Base-by-base conservation (phyloP, 495 filamentous ascomycete species). In the Aspergillus bertholletiae region DNA sequence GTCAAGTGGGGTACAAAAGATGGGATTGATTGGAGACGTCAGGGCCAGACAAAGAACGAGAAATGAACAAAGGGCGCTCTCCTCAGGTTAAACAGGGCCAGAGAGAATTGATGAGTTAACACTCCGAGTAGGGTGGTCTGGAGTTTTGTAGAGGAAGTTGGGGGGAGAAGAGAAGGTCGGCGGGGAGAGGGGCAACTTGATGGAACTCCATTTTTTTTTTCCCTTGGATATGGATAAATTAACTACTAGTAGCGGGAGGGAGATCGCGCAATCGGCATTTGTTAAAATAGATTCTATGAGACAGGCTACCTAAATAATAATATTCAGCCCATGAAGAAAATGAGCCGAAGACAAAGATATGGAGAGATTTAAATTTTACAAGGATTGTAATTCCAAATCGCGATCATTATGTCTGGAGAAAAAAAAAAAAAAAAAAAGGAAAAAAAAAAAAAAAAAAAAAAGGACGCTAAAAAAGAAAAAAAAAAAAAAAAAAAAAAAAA, bases 221-320 rank as follows among this genome's bases (percentile, higher is more conserved):
- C 11, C 60, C 61, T 62, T 68, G 60, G 3, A 60, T 11, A 18
- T 66, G 47, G 20, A 64, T 53, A 32, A 64, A 66, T n/a, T 62
- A n/a, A n/a, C n/a, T n/a, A n/a, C n/a, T n/a, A n/a, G n/a, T 34
- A 34, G 30, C 30, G 30, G 30, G 30, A 34, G 13, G 30, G 9
- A 34, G 30, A 34, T 34, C 30, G 30, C 30, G 30, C 30, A 34
- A 34, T 34, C 30, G 2, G 5, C 30, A 34, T 34, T 12, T 12
- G 9, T 9, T 28, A 9, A 9, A 9, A 13, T 11, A 12, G 30
- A 13, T 34, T 34, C 5, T 5, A 4, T 28, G 26, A 28, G 26
- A 28, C 8, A 28, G n/a, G n/a, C n/a, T n/a, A n/a, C n/a, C n/a
- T n/a, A n/a, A n/a, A n/a, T n/a, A n/a, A n/a, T n/a, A n/a, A n/a